Evolutionary conservation across 179 eudicot genomes (phyloP).

Genomic region (Beta macrorhiza): DNA sequence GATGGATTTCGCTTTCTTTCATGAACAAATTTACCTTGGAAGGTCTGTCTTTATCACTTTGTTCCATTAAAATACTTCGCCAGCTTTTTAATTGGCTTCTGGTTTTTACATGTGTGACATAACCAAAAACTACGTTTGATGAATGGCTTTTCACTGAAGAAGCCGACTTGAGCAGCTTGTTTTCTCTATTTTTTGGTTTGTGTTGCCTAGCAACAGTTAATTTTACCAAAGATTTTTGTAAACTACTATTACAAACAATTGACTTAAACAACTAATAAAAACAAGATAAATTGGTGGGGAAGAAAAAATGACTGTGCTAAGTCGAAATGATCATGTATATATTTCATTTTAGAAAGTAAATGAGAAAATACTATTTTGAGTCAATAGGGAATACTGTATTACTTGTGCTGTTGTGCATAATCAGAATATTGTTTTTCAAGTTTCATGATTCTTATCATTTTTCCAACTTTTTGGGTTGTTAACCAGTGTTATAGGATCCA

Average conservation of each 20-base stretch:
- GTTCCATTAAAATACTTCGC: neutral
- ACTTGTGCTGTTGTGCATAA: neutral
- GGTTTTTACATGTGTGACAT: too few species aligned
- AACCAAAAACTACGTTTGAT: too few species aligned
- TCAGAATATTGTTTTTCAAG: neutral
- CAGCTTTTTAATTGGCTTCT: too few species aligned
- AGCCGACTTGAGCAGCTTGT: too few species aligned
- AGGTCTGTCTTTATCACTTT: conserved; percentile 38
- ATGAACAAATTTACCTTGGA: conserved; percentile 68
- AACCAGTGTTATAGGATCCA: conserved; percentile 70
- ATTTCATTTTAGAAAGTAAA: neutral
- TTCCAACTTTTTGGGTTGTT: neutral
- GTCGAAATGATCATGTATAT: neutral
- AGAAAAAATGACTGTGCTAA: neutral
- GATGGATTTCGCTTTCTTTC: conserved; percentile 52
- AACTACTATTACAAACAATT: too few species aligned
- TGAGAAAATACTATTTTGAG: neutral
- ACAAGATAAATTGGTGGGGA: too few species aligned
- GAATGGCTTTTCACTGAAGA: too few species aligned
- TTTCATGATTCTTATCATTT: neutral
- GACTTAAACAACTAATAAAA: too few species aligned
- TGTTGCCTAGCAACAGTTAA: too few species aligned
- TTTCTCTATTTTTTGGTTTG: too few species aligned
- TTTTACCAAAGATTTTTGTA: too few species aligned
- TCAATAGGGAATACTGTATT: neutral